Base-by-base conservation (phyloP, 495 filamentous ascomycete species). In the Hypomontagnella monticulosa region DNA sequence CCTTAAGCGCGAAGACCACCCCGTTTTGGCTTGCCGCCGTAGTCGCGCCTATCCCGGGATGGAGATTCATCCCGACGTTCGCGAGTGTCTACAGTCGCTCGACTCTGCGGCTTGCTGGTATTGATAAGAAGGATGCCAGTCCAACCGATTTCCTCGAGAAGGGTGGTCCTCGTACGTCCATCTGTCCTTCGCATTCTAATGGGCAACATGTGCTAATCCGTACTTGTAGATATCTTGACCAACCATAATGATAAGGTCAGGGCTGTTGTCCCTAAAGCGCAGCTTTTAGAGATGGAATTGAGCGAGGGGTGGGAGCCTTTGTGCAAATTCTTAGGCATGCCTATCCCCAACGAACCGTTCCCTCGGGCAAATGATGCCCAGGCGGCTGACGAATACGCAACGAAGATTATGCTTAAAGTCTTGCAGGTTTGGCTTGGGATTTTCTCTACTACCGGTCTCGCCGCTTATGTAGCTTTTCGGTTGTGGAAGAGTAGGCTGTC, bases 251-350 rank as follows among this genome's bases (percentile, higher is more conserved):
- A 52, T 1, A 57, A 47, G 62, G 55, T 84, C 19, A 71, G 76
- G 53, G 65, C 72, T 8, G 55, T 78, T 7, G 75, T 78, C 5
- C 80, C 79, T 0, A 70, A 73, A 50, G 78, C 73, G 2, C 70
- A 71, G 19, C 58, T 82, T 57, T 49, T 83, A 37, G 72, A 82
- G 56, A 79, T 75, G 57, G 69, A 78, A 11, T 56, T 81, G 1
- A 72, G 61, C 38, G 71, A 77, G 20, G 81, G 81, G 1, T 83
- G 80, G 79, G 75, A 56, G 52, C 78, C 79, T 7, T 46, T 83
- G 11, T 82, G 81, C 54, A 36, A 71, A 44, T 79, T 78, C 33
- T 55, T 81, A 11, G 78, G 72, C 0, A 76, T 73, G 40, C 74
- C 77, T 4, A 42, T 78, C n/a, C 80, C 80, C 0, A 72, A 68